phyloP scores from a whole-genome alignment of 208 protist species.

The Crithidia expoeki region DNA sequence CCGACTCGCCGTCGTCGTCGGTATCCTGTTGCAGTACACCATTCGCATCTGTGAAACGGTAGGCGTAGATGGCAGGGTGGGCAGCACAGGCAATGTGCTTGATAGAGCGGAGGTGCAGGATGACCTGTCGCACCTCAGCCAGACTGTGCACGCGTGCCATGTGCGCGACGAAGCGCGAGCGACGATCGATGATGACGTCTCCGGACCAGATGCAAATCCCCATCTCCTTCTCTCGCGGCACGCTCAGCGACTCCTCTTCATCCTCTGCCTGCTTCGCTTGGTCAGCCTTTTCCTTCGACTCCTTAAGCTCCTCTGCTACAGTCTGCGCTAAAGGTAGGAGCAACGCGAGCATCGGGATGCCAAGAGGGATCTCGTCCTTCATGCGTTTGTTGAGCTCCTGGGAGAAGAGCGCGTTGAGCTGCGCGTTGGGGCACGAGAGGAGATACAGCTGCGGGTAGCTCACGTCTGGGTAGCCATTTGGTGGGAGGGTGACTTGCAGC shows the following conservation, averaged over 20 bases:
- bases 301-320: slow-evolving; percentile 60
- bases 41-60: slow-evolving; percentile 80
- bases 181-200: slow-evolving; percentile 73
- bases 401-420: slow-evolving; percentile 48
- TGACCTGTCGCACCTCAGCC: slow-evolving; percentile 56
- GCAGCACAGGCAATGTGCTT: slow-evolving; percentile 77
- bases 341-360: slow-evolving; percentile 62
- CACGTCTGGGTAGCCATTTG: slow-evolving; percentile 64
- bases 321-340: slow-evolving; percentile 64
- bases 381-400: slow-evolving; percentile 44
- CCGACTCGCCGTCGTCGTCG: slow-evolving; percentile 95
- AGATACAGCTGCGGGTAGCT: slow-evolving; percentile 63
- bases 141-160: slow-evolving; percentile 69
- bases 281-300: slow-evolving; percentile 26
- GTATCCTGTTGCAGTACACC: slow-evolving; percentile 78
- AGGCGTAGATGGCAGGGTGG: slow-evolving; percentile 94
- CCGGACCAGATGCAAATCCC: slow-evolving; percentile 54
- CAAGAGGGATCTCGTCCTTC: slow-evolving; percentile 60
- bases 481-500: slow-evolving; percentile 66
- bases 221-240: slow-evolving; percentile 25
- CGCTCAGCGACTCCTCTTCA: slow-evolving; percentile 26
- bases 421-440: slow-evolving; percentile 57
- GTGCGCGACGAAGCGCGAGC: slow-evolving; percentile 89
- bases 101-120: slow-evolving; percentile 55
- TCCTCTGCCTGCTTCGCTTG: slow-evolving; percentile 24